phyloP scores from a whole-genome alignment of 2,329 filamentous ascomycete genomes.

The Xylaria sp. region DNA sequence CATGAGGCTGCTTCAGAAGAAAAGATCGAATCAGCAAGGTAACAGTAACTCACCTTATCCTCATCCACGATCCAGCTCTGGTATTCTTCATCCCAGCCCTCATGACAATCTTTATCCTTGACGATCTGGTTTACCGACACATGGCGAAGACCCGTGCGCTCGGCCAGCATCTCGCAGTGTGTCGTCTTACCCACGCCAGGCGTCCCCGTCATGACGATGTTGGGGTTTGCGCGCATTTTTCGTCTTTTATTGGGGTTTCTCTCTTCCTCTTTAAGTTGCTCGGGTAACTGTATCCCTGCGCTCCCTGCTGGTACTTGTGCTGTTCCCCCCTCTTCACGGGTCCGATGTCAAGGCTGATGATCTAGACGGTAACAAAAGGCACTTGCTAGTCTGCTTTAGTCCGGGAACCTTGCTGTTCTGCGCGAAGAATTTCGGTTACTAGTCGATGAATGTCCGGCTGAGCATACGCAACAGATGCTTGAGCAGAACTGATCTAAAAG shows the following conservation, averaged over 20 bases:
- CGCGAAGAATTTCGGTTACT: background rate
- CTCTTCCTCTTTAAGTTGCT: slow-evolving; percentile 2
- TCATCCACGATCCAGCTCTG: slow-evolving; percentile 95
- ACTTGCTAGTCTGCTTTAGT: background rate
- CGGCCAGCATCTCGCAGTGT: slow-evolving; percentile 83
- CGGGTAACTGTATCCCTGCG: background rate
- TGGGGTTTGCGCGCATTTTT: slow-evolving; percentile 70
- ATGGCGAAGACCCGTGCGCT: slow-evolving; percentile 80
- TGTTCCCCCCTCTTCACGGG: background rate
- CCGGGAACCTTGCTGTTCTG: background rate
- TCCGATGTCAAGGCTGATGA: background rate
- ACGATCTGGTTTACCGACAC: slow-evolving; percentile 90
- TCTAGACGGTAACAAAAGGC: background rate
- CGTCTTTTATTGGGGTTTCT: slow-evolving; percentile 20
- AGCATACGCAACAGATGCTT: background rate
- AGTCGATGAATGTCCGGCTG: background rate
- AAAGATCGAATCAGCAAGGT: background rate
- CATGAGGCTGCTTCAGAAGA: background rate
- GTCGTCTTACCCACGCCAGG: slow-evolving; percentile 96
- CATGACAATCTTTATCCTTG: slow-evolving; percentile 87
- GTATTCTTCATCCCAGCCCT: slow-evolving; percentile 86
- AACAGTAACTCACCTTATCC: slow-evolving; percentile 74
- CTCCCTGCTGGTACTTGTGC: background rate
- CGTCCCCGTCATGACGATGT: slow-evolving; percentile 95
- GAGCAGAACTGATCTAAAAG: background rate